phyloP scores from a whole-genome alignment of 2,329 filamentous ascomycete genomes.

The Penicillium sp. region DNA sequence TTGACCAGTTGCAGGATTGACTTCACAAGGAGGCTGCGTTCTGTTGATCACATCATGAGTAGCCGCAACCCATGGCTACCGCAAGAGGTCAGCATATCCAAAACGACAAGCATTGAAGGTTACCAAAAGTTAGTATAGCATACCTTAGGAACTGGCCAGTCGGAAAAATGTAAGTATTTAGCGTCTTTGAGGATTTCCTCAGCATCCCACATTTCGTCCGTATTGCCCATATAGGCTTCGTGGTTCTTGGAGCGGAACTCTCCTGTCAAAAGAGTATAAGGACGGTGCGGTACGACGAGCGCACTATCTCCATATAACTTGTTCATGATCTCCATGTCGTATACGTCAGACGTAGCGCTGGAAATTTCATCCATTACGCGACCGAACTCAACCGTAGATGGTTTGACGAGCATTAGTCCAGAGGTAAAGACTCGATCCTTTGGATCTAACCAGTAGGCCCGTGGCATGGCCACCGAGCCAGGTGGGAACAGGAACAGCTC shows the following conservation, averaged over 20 bases:
- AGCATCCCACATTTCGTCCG: slow-evolving; percentile 55
- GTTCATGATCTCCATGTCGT: slow-evolving; percentile 65
- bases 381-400: slow-evolving; percentile 51
- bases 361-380: slow-evolving; percentile 35
- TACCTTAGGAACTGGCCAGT: slow-evolving; percentile 64
- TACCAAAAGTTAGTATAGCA: slow-evolving; percentile 16
- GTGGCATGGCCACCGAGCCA: slow-evolving; percentile 61
- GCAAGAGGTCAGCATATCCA: neutral
- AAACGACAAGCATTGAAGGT: neutral
- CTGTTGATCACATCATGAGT: neutral
- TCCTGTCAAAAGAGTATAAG: slow-evolving; percentile 56
- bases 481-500: slow-evolving; percentile 64
- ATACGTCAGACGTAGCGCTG: slow-evolving; percentile 38
- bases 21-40: no score
- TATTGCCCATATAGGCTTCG: slow-evolving; percentile 49
- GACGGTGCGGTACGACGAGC: slow-evolving; percentile 58
- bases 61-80: neutral
- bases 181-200: slow-evolving; percentile 53
- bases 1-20: no score
- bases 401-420: slow-evolving; percentile 58
- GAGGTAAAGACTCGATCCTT: slow-evolving; percentile 53
- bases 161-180: slow-evolving; percentile 64
- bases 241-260: slow-evolving; percentile 57
- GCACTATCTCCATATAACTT: slow-evolving; percentile 55
- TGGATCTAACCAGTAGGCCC: slow-evolving; percentile 65